Base-by-base conservation (phyloP, 2,329 filamentous ascomycete species). In the Bisporella sp. region DNA sequence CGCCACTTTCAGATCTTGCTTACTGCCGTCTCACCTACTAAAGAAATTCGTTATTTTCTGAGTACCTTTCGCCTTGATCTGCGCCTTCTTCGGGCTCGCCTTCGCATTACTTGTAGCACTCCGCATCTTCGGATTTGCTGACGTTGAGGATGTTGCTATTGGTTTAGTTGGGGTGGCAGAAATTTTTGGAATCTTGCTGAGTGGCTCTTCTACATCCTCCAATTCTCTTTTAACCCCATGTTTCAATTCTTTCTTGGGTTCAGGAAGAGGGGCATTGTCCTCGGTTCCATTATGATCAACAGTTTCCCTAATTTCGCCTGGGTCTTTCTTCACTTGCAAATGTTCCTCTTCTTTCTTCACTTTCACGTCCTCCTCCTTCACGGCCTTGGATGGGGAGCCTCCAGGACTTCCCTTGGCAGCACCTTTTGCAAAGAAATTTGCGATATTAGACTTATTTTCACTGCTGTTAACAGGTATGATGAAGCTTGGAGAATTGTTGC, bases 361-460 rank as follows among this genome's bases (percentile, higher is more conserved):
- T n/a, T 54, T 45, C 40, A 46, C 49, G 5, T 51, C 48, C 49
- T 50, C 50, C 49, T 53, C 52, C 29, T 43, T 43, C 28, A 8
- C 41, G 9, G 9, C 9, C 28, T 13, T 43, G 41, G 9, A 8
- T 43, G 41, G 41, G 8, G 41, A 21, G 13, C 46, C 3, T 29
- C 61, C 55, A 13, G 46, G 29, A 5, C 51, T 43, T 4, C 44
- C 49, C 48, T 62, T 59, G 32, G 51, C 45, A 4, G 51, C 48
- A n/a, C 55, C 54, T 45, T 81, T 86, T 6, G 77, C 77, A 63
- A 97, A 97, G 73, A 96, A 96, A 61, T 96, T 96, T 43, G 87
- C 87, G 66, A 97, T 97, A 58, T 93, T 96, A 46, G 78, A 82
- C 71, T 95, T 96, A 67, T 96, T 96, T 62, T 91, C 87, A 57